Percentiles rank a stretch among this genome's conserved stretches.
Evolutionary conservation across 371 early-diverging fungal genomes (phyloP).

Genomic region (Chytridiales sp.): DNA sequence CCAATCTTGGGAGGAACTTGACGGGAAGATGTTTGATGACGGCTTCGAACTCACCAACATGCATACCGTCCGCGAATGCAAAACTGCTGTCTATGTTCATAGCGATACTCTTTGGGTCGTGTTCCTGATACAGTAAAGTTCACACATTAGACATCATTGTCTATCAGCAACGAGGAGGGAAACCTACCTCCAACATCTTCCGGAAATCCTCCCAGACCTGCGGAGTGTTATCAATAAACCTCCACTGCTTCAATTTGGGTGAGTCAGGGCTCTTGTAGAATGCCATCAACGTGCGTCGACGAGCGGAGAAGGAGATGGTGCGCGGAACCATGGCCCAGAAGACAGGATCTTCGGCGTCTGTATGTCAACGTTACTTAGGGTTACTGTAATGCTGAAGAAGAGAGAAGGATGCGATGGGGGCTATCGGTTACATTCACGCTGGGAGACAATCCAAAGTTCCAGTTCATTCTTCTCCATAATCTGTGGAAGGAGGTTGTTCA

Average conservation of each 20-base stretch:
- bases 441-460: slow-evolving; percentile 15
- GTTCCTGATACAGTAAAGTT: background rate
- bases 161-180: background rate
- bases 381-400: too few relatives aligned
- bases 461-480: slow-evolving; percentile 8
- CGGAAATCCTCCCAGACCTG: slow-evolving; percentile 13
- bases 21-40: slow-evolving; percentile 11
- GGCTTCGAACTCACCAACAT: slow-evolving; percentile 15
- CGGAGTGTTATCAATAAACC: slow-evolving; percentile 20
- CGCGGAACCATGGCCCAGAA: slow-evolving; percentile 18
- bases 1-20: slow-evolving; percentile 7
- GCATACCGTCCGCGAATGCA: slow-evolving; percentile 23
- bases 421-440: too few relatives aligned
- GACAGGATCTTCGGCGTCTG: slow-evolving; percentile 23
- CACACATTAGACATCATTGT: background rate
- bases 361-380: too few relatives aligned
- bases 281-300: slow-evolving; percentile 12
- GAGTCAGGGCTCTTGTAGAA: background rate
- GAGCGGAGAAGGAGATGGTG: slow-evolving; percentile 15
- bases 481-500: slow-evolving; percentile 3
- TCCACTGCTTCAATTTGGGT: slow-evolving; percentile 3
- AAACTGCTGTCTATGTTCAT: slow-evolving; percentile 12
- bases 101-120: slow-evolving; percentile 12
- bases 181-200: slow-evolving; percentile 11
- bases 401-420: too few relatives aligned